Conservation (phyloP, 306 rosid species). For the Ormosia semicastrata region DNA sequence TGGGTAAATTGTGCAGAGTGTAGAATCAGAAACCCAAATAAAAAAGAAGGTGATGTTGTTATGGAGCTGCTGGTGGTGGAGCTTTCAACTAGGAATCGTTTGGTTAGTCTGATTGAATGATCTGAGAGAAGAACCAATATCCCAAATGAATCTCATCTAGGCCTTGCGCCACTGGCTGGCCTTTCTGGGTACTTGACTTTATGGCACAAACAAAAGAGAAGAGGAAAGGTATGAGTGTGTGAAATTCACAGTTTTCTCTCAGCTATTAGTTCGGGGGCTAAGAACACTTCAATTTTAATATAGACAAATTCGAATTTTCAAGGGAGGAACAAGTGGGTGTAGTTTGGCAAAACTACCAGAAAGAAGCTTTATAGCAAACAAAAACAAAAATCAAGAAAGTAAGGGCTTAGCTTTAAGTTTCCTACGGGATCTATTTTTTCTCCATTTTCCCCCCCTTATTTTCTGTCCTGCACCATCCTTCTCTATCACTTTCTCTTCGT, state of each 20-base stretch:
- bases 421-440: conserved; percentile 32
- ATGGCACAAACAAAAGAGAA: neutral
- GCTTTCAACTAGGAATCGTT: no score
- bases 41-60: no score
- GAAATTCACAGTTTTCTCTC: conserved; percentile 27
- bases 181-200: conserved; percentile 24
- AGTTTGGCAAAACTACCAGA: conserved; percentile 33
- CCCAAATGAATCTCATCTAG: conserved; percentile 18
- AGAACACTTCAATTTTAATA: conserved; percentile 50
- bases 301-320: conserved; percentile 67
- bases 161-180: no score
- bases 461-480: neutral
- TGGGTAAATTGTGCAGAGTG: neutral
- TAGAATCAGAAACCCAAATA: neutral
- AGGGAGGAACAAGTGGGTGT: neutral
- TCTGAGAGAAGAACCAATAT: neutral
- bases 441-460: neutral
- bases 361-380: conserved; percentile 47
- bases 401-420: neutral
- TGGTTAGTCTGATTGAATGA: no score
- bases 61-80: no score
- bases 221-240: conserved; percentile 16
- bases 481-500: neutral
- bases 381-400: conserved; percentile 47
- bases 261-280: conserved; percentile 32